These are phyloP conservation scores for Diaporthe sp. DNA, from an alignment of 2,329 filamentous ascomycete species.

Conservation along the genomic window DNA sequence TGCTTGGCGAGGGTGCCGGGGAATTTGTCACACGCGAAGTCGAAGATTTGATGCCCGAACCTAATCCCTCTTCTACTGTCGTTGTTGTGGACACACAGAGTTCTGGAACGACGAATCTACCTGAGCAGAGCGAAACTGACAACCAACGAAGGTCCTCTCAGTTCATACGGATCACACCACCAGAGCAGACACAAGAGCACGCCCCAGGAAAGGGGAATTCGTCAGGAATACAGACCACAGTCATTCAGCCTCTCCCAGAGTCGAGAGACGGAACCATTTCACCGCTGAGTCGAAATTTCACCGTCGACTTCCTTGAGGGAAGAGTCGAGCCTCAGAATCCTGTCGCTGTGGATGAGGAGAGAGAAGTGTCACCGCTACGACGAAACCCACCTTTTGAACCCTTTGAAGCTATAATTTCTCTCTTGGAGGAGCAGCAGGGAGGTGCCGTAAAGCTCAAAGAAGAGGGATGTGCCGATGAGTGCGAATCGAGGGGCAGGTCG, in stretches of 20 bases:
- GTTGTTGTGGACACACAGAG: not conserved
- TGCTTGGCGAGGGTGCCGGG: not conserved
- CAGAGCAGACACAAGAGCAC: not conserved
- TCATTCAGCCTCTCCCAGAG: not conserved
- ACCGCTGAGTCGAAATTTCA: not conserved
- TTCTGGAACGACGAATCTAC: not conserved
- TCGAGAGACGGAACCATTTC: not conserved
- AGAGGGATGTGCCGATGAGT: not conserved
- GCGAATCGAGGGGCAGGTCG: not conserved
- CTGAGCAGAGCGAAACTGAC: not conserved
- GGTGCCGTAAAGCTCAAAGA: not conserved
- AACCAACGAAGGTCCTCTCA: not conserved
- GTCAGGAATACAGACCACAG: not conserved
- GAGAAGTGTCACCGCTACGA: slow-evolving; percentile 13
- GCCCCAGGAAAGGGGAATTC: not conserved
- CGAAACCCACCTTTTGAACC: slow-evolving; percentile 16
- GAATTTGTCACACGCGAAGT: not conserved
- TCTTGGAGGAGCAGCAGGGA: not conserved
- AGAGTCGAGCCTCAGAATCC: not conserved
- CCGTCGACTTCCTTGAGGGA: not conserved
- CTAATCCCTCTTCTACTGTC: not conserved
- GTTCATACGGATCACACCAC: no score
- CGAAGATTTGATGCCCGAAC: not conserved
- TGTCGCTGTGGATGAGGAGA: no score
- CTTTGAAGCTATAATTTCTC: not conserved